Conservation (phyloP, 73 alveolate genomes). For the Durusdinium trenchii region DNA sequence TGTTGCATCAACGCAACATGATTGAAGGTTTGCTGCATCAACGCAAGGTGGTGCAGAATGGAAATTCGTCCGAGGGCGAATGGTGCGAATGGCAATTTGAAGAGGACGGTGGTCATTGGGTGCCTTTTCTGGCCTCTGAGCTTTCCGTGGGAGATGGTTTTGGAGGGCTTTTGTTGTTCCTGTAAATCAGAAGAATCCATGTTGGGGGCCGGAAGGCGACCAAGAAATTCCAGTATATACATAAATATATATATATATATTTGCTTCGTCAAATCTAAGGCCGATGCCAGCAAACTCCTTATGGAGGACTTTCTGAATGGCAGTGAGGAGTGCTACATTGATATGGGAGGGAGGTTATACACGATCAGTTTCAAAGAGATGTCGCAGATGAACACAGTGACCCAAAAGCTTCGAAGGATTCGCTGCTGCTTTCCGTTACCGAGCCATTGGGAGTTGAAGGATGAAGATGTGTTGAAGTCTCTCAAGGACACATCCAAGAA, state of each 20-base stretch:
- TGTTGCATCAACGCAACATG: too few relatives aligned
- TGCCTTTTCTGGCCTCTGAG: neutral
- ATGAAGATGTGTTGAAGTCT: conserved; percentile 23
- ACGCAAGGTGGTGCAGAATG: too few relatives aligned
- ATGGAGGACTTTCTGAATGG: neutral
- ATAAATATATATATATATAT: too few relatives aligned
- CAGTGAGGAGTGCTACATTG: neutral
- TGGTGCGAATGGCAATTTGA: conserved; percentile 79
- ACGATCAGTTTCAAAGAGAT: neutral
- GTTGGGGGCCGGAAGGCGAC: too few relatives aligned
- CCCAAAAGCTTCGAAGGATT: neutral
- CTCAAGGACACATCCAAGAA: neutral
- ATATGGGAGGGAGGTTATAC: neutral
- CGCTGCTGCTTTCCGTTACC: conserved; percentile 39
- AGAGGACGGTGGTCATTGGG: conserved; percentile 6
- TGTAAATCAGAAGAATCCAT: too few relatives aligned
- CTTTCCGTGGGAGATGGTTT: too few relatives aligned
- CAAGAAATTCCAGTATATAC: too few relatives aligned
- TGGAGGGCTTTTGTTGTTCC: neutral
- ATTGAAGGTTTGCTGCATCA: too few relatives aligned
- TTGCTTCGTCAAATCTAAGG: neutral
- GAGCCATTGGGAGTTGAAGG: conserved; percentile 7
- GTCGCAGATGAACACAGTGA: neutral
- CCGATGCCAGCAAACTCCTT: neutral
- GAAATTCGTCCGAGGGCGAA: too few relatives aligned